Evolutionary conservation across 2,329 filamentous ascomycete species (phyloP), one percentile per base, ranked within the genome.

Genomic region (Penicillium sp.): DNA sequence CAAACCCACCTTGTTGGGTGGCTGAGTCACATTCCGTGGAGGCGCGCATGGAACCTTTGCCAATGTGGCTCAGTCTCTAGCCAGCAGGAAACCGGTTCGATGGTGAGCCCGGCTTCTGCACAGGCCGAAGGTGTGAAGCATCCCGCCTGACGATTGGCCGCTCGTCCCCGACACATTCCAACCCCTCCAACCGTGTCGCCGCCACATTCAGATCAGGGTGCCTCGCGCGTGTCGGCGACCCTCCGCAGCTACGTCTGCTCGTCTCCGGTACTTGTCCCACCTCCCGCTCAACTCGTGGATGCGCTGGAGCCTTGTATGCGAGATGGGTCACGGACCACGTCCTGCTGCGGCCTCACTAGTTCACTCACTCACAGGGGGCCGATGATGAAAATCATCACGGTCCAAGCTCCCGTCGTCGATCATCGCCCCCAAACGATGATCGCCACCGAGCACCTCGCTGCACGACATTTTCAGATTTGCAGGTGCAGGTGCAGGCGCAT

Each of bases 391-490:
- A 42, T 39, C 27, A 36, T 31, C 48, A 48, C 40, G 51, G 52
- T 45, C 52, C 52, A 55, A 50, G 48, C 51, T 45, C 43, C 37
- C 20, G 36, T n/a, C n/a, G n/a, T n/a, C n/a, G 43, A 33, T 36
- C 46, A 54, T 54, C 51, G 33, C 28, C 40, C 17, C 33, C 40
- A 37, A 35, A n/a, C n/a, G 31, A 43, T 47, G 47, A 48, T 51
- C 51, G 43, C 38, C 49, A 40, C 41, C 26, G 19, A n/a, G n/a
- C n/a, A n/a, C n/a, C n/a, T n/a, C 41, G 41, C 52, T 54, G 52
- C 52, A 54, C 52, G 46, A 55, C 50, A 54, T 55, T 41, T 37
- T 17, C 34, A 11, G n/a, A n/a, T n/a, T n/a, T n/a, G n/a, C n/a
- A n/a, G n/a, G n/a, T n/a, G n/a, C n/a, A n/a, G n/a, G n/a, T n/a